These are phyloP conservation scores for Staphylotrichum longicolle DNA, from an alignment of 495 filamentous ascomycete species.

Conservation along the genomic window DNA sequence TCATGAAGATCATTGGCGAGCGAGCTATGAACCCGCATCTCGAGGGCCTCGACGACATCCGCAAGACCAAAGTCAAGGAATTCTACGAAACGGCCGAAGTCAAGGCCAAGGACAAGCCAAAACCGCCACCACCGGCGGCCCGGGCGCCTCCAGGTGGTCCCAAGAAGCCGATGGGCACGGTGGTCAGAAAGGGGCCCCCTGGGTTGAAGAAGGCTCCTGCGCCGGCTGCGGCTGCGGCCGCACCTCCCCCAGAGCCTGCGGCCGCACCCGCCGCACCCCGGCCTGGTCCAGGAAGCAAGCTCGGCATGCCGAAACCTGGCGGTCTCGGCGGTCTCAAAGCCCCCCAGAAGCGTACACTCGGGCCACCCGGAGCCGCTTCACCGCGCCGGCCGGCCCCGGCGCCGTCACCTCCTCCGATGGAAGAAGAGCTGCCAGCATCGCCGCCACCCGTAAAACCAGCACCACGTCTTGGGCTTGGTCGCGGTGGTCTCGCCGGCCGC, in stretches of 20 bases:
- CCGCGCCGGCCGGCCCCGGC: conserved; percentile 62
- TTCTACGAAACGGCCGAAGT: conserved; percentile 90
- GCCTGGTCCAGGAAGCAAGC: conserved; percentile 60
- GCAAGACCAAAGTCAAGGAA: conserved; percentile 95
- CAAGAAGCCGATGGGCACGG: conserved; percentile 46
- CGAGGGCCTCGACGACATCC: conserved; percentile 93
- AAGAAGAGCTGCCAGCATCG: conserved; percentile 59
- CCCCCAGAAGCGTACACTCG: conserved; percentile 59
- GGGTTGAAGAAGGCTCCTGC: conserved; percentile 19
- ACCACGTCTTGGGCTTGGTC: conserved; percentile 66
- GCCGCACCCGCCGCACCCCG: conserved; percentile 53
- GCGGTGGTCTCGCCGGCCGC: conserved; percentile 79
- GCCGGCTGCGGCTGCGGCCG: conserved; percentile 43
- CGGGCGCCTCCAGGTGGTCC: conserved; percentile 54
- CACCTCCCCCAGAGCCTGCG: conserved; percentile 44
- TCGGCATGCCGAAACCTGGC: conserved; percentile 62
- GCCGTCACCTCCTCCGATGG: conserved; percentile 41
- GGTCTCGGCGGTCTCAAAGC: conserved; percentile 68
- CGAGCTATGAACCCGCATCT: conserved; percentile 92
- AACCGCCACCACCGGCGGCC: conserved; percentile 64
- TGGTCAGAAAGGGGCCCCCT: conserved; percentile 48
- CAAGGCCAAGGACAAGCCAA: conserved; percentile 95
- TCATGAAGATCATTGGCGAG: conserved; percentile 99
- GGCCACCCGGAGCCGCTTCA: conserved; percentile 56
- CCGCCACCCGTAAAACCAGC: conserved; percentile 42